Base-by-base conservation (phyloP, 1,284 basidiomycete genomes). In the Ganoderma sp. region DNA sequence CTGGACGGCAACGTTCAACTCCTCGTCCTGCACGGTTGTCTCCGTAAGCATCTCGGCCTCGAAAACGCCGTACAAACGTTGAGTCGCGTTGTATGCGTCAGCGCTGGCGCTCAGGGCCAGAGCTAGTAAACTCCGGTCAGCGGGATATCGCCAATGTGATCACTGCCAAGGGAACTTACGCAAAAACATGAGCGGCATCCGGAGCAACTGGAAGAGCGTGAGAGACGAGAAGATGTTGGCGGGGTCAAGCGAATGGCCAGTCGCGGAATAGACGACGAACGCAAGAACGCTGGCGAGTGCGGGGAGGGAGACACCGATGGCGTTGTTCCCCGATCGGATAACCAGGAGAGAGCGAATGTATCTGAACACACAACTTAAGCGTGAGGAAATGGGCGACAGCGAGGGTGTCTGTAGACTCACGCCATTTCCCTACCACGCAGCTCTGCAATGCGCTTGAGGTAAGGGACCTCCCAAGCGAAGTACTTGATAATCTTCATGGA, bases 401-500 rank as follows among this genome's bases (percentile, higher is more conserved):
- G 10, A 39, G 25, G 32, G 25, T 25, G 9, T 50, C 34, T 34
- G 2, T 1, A 17, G 42, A 78, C 85, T 50, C 78, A 89, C 85
- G 74, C 75, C 82, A 96, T 88, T 80, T 98, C 97, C 71, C 87
- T 86, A 54, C 81, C 82, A 60, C 96, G 87, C 75, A 92, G 91
- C 34, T 87, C 87, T 42, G 86, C 84, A 52, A 97, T 87, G 63
- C 91, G 86, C 48, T 86, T 81, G 64, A 93, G 83, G 79, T 94
- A 95, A 0, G 94, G 91, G 2, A 79, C 73, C 74, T 92, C 91
- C 91, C 90, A 93, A n/a, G 90, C 87, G 76, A 95, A 95, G 79
- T 92, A 91, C 79, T 97, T 98, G 84, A 97, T 93, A 66, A 97
- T 86, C 73, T 93, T 90, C 87, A 97, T 96, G 0, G 93, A 93